Conservation (phyloP, 192 early-diverging fungal species). For the Geranomyces variabilis region DNA sequence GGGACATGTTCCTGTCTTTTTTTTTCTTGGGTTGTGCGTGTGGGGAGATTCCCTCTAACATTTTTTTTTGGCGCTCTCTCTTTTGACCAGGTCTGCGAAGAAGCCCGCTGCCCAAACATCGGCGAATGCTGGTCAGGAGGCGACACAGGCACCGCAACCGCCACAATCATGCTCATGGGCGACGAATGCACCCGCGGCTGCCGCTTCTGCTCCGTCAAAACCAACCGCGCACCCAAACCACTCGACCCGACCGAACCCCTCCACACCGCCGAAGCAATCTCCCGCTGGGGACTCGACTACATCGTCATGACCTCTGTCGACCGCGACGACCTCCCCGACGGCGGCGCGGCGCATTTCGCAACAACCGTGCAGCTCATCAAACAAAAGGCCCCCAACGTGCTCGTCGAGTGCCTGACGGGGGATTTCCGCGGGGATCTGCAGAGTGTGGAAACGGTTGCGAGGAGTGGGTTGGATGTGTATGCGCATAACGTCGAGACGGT, state of each 20-base stretch:
- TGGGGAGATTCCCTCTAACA: not conserved
- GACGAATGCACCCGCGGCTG: slow-evolving; percentile 97
- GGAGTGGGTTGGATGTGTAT: slow-evolving; percentile 93
- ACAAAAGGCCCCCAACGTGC: slow-evolving; percentile 85
- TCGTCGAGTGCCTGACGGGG: slow-evolving; percentile 95
- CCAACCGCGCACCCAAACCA: slow-evolving; percentile 78
- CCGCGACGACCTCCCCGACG: slow-evolving; percentile 90
- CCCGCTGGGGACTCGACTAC: slow-evolving; percentile 94
- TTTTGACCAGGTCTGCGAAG: slow-evolving; percentile 80
- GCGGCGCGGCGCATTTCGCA: slow-evolving; percentile 92
- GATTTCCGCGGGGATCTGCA: slow-evolving; percentile 85
- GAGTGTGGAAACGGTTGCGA: slow-evolving; percentile 80
- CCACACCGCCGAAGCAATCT: slow-evolving; percentile 90
- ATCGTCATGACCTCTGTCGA: slow-evolving; percentile 98
- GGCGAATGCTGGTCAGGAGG: slow-evolving; percentile 99
- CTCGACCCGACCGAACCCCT: slow-evolving; percentile 90
- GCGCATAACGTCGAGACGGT: slow-evolving; percentile 99
- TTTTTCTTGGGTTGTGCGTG: too few relatives aligned
- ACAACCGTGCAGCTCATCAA: slow-evolving; percentile 88
- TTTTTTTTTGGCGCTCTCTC: not conserved
- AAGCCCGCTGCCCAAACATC: slow-evolving; percentile 97
- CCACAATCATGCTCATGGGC: slow-evolving; percentile 99
- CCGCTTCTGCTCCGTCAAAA: slow-evolving; percentile 98
- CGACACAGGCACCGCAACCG: slow-evolving; percentile 86
- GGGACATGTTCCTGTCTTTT: too few relatives aligned